Evolutionary conservation across 163 green algal genomes (phyloP), one percentile per base, ranked within the genome.

Genomic region (Chlorella variabilis): DNA sequence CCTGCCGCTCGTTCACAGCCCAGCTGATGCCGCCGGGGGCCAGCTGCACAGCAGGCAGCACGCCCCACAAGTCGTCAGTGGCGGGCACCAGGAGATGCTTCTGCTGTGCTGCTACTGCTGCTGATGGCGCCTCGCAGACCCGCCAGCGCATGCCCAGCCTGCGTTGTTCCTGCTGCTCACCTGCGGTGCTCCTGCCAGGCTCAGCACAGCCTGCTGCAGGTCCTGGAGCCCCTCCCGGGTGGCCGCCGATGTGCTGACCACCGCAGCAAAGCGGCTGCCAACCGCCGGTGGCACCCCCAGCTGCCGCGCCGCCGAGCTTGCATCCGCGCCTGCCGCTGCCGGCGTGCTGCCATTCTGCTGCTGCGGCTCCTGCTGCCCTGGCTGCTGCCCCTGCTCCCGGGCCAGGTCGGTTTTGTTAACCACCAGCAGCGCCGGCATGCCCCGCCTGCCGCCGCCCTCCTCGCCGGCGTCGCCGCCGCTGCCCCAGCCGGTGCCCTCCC

Each of bases 1-100:
- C 91, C 85, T 98, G 95, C 34, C 95, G 86, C 86, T 97, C 90
- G 76, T 98, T 98, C 21, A 98, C 94, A 0, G 93, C 89, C 96
- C 96, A 99, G 33, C 86, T 89, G n/a, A 90, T 82, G 29, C 93
- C 94, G 23, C 93, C 93, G 23, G 77, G 80, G 8, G 88, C 86
- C 36, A 92, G 75, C 75, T 90, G 49, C 38, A 86, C 82, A 20
- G 82, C 54, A 63, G 88, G 1, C 17, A 38, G 42, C 18, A 5
- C 4, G 8, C 21, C 15, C 36, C 6, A 38, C 54, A 62, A 25
- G 23, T 15, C 15, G n/a, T n/a, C n/a, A n/a, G n/a, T n/a, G n/a
- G n/a, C n/a, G n/a, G n/a, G n/a, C n/a, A n/a, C n/a, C n/a, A n/a
- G n/a, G n/a, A n/a, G n/a, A n/a, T n/a, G n/a, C n/a, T n/a, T n/a